Evolutionary conservation across 208 protist species (phyloP).

Genomic region (Angomonas ambiguus): DNA sequence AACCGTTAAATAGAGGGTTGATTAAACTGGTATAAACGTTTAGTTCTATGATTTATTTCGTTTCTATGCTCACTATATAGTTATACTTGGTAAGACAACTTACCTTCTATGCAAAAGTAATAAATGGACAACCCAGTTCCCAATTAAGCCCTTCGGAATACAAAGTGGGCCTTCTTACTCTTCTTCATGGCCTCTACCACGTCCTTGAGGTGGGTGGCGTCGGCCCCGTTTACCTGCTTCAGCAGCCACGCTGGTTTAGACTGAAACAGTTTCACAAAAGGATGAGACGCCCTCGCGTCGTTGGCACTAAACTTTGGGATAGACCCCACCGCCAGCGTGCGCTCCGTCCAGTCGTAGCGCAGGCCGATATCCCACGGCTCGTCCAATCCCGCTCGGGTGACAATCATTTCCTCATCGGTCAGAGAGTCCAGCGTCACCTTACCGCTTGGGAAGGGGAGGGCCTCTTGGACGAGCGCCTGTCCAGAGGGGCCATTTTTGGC

Average conservation of each 20-base stretch:
- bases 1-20: too few relatives aligned
- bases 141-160: slow-evolving; percentile 38
- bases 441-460: slow-evolving; percentile 46
- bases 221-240: slow-evolving; percentile 64
- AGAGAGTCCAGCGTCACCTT: slow-evolving; percentile 56
- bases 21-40: too few relatives aligned
- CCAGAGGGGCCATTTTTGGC: slow-evolving; percentile 4
- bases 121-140: too few relatives aligned
- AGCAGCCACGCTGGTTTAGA: slow-evolving; percentile 55
- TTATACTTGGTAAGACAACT: too few relatives aligned
- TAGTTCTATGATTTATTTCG: background rate
- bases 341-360: slow-evolving; percentile 69
- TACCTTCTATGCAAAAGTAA: too few relatives aligned
- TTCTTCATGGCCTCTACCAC: slow-evolving; percentile 64
- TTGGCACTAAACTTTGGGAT: slow-evolving; percentile 37
- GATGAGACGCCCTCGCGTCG: slow-evolving; percentile 39
- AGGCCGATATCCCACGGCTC: slow-evolving; percentile 62
- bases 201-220: slow-evolving; percentile 52
- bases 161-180: slow-evolving; percentile 45
- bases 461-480: slow-evolving; percentile 18
- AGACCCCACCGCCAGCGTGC: slow-evolving; percentile 51
- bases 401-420: slow-evolving; percentile 53
- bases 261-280: slow-evolving; percentile 48
- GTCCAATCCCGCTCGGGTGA: slow-evolving; percentile 47
- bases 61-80: background rate